These are phyloP conservation scores for Colletotrichum costaricense DNA, from an alignment of 2,329 filamentous ascomycete species.

Conservation along the genomic window DNA sequence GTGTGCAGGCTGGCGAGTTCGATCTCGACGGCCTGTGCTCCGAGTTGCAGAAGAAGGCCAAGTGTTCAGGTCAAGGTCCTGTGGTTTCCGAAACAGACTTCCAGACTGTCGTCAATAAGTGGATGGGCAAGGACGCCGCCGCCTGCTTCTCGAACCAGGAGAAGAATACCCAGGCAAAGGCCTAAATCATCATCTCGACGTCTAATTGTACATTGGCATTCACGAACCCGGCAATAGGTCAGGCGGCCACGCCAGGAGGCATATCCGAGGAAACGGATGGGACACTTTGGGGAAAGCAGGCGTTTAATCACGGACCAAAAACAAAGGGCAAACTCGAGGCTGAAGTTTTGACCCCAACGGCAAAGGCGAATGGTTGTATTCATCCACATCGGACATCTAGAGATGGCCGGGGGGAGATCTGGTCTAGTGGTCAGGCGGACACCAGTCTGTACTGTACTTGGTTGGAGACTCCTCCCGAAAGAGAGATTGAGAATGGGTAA, in stretches of 20 bases:
- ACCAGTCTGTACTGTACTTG: background rate
- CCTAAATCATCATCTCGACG: constrained; percentile 10
- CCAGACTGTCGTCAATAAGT: constrained; percentile 78
- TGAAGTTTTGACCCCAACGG: constrained; percentile 17
- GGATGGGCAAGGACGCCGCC: constrained; percentile 60
- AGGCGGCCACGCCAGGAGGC: constrained; percentile 23
- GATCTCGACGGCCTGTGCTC: constrained; percentile 94
- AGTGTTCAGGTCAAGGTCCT: constrained; percentile 90
- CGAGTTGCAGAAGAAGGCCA: constrained; percentile 94
- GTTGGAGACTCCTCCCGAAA: constrained; percentile 6
- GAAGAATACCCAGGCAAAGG: constrained; percentile 43
- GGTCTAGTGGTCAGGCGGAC: background rate
- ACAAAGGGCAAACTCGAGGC: constrained; percentile 22
- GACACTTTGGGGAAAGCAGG: constrained; percentile 20
- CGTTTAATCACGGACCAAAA: constrained; percentile 35
- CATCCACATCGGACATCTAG: constrained; percentile 19
- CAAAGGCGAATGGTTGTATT: constrained; percentile 33
- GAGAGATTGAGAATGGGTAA: constrained; percentile 3
- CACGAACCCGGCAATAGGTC: constrained; percentile 13
- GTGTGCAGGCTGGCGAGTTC: constrained; percentile 89
- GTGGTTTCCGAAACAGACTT: constrained; percentile 92
- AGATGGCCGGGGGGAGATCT: constrained; percentile 1
- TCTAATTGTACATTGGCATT: constrained; percentile 29
- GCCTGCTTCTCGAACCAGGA: constrained; percentile 45
- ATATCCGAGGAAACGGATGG: constrained; percentile 22